These are phyloP conservation scores for Rhizoclosmatium sp. DNA, from an alignment of 192 early-diverging fungal species.

Conservation along the genomic window DNA sequence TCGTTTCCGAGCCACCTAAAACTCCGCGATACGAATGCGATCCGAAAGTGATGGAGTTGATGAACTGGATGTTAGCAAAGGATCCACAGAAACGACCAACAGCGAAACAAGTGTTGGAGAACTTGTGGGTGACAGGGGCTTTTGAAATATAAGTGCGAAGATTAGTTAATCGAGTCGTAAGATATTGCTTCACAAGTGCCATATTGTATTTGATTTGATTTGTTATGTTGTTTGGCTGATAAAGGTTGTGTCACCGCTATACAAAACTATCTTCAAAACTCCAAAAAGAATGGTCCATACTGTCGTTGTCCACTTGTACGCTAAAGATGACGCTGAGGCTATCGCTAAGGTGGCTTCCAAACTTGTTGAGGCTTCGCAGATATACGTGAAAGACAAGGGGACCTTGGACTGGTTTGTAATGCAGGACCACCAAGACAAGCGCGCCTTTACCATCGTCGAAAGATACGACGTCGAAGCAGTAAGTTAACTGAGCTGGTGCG, in stretches of 20 bases:
- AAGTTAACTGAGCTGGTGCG: not conserved
- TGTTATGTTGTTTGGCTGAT: no score
- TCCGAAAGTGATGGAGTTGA: slow-evolving; percentile 57
- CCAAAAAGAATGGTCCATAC: slow-evolving; percentile 19
- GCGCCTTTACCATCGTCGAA: slow-evolving; percentile 40
- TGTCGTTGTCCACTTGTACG: slow-evolving; percentile 35
- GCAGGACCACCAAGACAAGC: slow-evolving; percentile 26
- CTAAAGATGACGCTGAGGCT: slow-evolving; percentile 27
- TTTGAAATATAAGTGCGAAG: not conserved
- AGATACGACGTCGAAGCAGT: slow-evolving; percentile 32
- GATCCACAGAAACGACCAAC: slow-evolving; percentile 60
- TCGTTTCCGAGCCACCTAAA: slow-evolving; percentile 54
- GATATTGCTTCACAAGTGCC: no score
- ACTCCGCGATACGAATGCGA: slow-evolving; percentile 56
- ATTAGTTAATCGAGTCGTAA: not conserved
- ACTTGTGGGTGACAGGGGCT: slow-evolving; percentile 62
- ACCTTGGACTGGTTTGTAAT: slow-evolving; percentile 34
- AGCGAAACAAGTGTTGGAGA: slow-evolving; percentile 64
- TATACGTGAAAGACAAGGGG: slow-evolving; percentile 29
- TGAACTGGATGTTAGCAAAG: slow-evolving; percentile 69
- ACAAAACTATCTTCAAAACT: no score
- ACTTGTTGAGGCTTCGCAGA: slow-evolving; percentile 19
- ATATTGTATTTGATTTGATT: no score
- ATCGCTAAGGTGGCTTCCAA: slow-evolving; percentile 8
- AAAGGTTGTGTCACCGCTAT: no score